Evolutionary conservation across 192 early-diverging fungal species (phyloP), one percentile per base, ranked within the genome.

Genomic region (Coemansia biformis): DNA sequence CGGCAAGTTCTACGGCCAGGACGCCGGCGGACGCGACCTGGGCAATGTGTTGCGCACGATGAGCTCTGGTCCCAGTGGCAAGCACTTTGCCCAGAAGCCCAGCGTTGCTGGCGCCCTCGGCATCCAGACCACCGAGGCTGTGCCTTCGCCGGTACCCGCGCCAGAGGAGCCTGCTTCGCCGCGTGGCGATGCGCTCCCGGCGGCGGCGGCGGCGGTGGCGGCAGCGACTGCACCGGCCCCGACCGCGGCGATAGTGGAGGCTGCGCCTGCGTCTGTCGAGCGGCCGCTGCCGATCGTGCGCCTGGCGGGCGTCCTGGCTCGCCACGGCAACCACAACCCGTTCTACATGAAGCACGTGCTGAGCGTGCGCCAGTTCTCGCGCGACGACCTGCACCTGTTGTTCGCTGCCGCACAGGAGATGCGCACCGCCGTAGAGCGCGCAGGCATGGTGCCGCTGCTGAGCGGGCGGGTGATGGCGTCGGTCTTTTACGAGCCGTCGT

Each of bases 341-440:
- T 99, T 95, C 80, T 93, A 81, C 60, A 85, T 86, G 57, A 92
- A 96, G 75, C 87, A 97, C 71, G 91, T 99, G 28, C 71, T 96
- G 26, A 82, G 81, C 42, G 90, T 92, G 12, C 84, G 88, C 51
- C 90, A 93, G 74, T 99, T 99, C 68, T 78, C 81, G 45, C 83
- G 96, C 44, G 81, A 91, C 40, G 94, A 99, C 51, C 78, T 97
- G 40, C 96, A 99, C 72, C 66, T 87, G 29, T 72, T 99, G 32
- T 99, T 99, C 76, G 88, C 91, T 16, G 83, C 96, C 11, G 96
- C 96, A 0, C 88, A 95, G 56, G 96, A 99, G 74, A 92, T 99
- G 91, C 85, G 91, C 57, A 91, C 83, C 12, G 72, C 86, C 23
- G 96, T 99, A 11, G 91, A 99, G 70, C 83, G 89, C 37, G 83